Percentiles rank a stretch among this genome's conserved stretches.
Conservation (phyloP, 140 eudicot genomes). For the Ambrosia hybrid region DNA sequence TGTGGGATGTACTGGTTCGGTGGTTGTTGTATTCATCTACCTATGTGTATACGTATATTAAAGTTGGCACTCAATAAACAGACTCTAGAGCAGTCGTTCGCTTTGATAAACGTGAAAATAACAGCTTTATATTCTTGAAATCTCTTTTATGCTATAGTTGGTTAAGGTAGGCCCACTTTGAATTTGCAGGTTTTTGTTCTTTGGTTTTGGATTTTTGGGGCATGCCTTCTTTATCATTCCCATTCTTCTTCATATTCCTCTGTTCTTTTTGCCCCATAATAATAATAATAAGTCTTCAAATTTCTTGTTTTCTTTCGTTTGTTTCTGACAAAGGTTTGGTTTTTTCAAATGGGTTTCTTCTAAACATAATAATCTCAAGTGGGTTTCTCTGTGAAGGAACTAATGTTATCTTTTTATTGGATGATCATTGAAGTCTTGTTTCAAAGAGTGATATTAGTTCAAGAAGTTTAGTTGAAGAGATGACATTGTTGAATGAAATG, state of each 20-base stretch:
- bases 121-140: conserved; percentile 21
- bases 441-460: conserved; percentile 44
- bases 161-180: conserved; percentile 59
- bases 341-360: conserved; percentile 13
- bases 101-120: conserved; percentile 71
- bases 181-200: conserved; percentile 66
- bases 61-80: conserved; percentile 45
- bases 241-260: conserved; percentile 39
- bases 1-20: too few relatives aligned
- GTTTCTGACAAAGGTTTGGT: conserved; percentile 28
- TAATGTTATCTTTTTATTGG: conserved; percentile 20
- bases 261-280: conserved; percentile 10
- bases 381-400: conserved; percentile 21
- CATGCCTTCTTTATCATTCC: conserved; percentile 50
- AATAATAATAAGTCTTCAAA: not conserved
- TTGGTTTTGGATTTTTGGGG: conserved; percentile 74
- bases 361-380: conserved; percentile 13
- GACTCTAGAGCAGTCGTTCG: conserved; percentile 40
- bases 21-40: too few relatives aligned
- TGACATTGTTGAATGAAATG: conserved; percentile 86
- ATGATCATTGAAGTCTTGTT: conserved; percentile 43
- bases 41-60: not conserved
- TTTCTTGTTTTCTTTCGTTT: conserved; percentile 27
- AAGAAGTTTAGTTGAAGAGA: conserved; percentile 70
- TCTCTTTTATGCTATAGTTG: conserved; percentile 28